A percentile compares a stretch with the other conserved stretches of the same genome.
phyloP scores from a whole-genome alignment of 164 flowering plant species.

The Saururus chinensis region DNA sequence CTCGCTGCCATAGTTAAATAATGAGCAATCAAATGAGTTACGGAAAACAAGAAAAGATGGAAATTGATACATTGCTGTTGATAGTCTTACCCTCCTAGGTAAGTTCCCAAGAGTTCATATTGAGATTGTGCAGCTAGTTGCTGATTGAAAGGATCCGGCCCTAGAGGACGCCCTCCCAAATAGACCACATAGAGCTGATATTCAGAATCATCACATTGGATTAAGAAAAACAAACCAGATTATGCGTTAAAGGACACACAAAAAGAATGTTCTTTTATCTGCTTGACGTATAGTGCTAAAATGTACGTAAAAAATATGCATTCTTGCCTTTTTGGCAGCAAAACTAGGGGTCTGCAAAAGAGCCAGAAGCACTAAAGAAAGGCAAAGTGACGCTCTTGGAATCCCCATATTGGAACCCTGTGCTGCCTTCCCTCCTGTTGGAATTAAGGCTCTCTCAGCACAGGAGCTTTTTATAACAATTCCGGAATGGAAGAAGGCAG shows the following conservation, averaged over 20 bases:
- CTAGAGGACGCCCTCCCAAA: conserved; percentile 5
- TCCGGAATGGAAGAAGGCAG: too few relatives aligned
- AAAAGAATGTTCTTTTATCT: too few relatives aligned
- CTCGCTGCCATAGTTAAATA: background rate
- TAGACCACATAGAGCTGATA: conserved; percentile 7
- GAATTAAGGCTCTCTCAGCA: too few relatives aligned
- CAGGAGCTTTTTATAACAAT: too few relatives aligned
- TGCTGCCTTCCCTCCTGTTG: background rate
- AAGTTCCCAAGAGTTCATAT: conserved; percentile 1
- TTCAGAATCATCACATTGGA: too few relatives aligned
- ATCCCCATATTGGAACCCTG: background rate
- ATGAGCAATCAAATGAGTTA: too few relatives aligned
- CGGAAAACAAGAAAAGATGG: too few relatives aligned
- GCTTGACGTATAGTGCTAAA: too few relatives aligned
- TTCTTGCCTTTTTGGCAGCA: background rate
- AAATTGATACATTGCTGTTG: too few relatives aligned
- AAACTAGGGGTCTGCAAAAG: background rate
- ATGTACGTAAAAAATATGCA: too few relatives aligned
- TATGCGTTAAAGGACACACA: too few relatives aligned
- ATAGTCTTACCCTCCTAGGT: background rate
- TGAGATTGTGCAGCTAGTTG: background rate
- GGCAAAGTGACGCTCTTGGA: background rate
- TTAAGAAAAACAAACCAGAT: too few relatives aligned
- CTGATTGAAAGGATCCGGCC: background rate
- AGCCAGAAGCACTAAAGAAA: background rate